phyloP scores from a whole-genome alignment of 345 rosid genomes.

The Euphorbia peplus region DNA sequence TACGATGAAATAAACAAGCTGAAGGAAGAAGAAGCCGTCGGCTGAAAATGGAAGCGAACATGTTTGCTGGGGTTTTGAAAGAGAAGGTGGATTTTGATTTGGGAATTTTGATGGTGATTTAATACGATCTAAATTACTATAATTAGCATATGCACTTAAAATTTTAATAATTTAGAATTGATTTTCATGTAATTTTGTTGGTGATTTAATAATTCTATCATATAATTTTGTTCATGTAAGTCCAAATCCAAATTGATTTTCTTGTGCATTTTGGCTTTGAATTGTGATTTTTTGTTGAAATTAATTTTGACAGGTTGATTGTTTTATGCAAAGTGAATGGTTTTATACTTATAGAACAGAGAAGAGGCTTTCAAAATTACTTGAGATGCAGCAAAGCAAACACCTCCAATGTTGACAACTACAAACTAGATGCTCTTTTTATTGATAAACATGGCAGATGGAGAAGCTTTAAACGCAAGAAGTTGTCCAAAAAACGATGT shows the following conservation, averaged over 20 bases:
- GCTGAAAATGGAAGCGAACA: too few relatives aligned
- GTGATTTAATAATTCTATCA: too few relatives aligned
- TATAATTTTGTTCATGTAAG: background rate
- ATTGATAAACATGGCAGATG: conserved; percentile 67
- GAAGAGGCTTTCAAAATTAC: conserved; percentile 26
- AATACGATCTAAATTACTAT: too few relatives aligned
- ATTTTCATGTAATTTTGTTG: too few relatives aligned
- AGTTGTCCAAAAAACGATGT: conserved; percentile 71
- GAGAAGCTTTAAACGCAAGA: conserved; percentile 57
- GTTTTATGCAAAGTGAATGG: conserved; percentile 34
- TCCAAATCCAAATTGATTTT: background rate
- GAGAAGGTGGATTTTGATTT: too few relatives aligned
- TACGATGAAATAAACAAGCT: too few relatives aligned
- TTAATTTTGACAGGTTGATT: conserved; percentile 39
- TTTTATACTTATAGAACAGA: conserved; percentile 30
- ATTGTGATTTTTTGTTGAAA: background rate
- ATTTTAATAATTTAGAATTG: too few relatives aligned
- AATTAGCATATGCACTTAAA: too few relatives aligned
- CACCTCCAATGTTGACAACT: conserved; percentile 32
- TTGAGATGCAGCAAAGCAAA: conserved; percentile 33
- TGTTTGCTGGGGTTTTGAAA: too few relatives aligned
- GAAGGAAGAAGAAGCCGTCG: too few relatives aligned
- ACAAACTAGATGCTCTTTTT: conserved; percentile 50
- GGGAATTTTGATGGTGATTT: too few relatives aligned
- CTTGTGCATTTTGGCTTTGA: background rate